Percentiles rank a stretch among this genome's conserved stretches.
Conservation (phyloP, 2,329 filamentous ascomycete species). For the Pestalotiopsis sp. region DNA sequence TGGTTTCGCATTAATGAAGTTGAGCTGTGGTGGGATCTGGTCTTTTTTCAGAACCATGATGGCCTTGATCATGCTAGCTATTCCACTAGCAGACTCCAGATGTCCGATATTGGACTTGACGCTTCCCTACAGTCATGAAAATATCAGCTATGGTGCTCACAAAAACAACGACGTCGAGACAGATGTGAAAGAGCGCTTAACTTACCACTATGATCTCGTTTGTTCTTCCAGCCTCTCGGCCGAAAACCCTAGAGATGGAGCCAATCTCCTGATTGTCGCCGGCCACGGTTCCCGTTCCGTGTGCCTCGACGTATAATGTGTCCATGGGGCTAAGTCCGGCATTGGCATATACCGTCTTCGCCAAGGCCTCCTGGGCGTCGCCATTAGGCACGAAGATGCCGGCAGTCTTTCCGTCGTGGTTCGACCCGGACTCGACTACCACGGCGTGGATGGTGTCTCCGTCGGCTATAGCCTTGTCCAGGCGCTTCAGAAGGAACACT, state of each 20-base stretch:
- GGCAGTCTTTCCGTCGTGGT: constrained; percentile 40
- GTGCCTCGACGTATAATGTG: constrained; percentile 29
- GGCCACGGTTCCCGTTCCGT: constrained; percentile 36
- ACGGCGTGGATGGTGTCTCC: constrained; percentile 43
- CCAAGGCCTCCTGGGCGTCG: constrained; percentile 32
- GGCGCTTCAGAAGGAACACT: constrained; percentile 46
- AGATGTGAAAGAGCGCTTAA: background rate
- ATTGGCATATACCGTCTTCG: constrained; percentile 31
- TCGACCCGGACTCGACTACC: constrained; percentile 35
- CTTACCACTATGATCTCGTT: constrained; percentile 19
- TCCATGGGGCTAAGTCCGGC: constrained; percentile 16
- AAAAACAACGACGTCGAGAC: constrained; percentile 21
- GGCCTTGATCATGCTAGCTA: constrained; percentile 36
- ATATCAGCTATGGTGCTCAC: background rate
- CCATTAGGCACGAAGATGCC: constrained; percentile 31
- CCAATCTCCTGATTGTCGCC: constrained; percentile 44
- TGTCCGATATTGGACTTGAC: constrained; percentile 29
- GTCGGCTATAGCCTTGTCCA: constrained; percentile 46
- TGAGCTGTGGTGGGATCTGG: constrained; percentile 26
- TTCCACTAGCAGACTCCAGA: constrained; percentile 35
- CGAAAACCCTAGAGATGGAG: constrained; percentile 25
- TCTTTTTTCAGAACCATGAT: constrained; percentile 31
- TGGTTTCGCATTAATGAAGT: constrained; percentile 24
- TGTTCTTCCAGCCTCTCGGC: constrained; percentile 7
- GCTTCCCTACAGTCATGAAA: constrained; percentile 29